phyloP scores from a whole-genome alignment of 2,329 filamentous ascomycete species.

The Leptoxyphium fumago region DNA sequence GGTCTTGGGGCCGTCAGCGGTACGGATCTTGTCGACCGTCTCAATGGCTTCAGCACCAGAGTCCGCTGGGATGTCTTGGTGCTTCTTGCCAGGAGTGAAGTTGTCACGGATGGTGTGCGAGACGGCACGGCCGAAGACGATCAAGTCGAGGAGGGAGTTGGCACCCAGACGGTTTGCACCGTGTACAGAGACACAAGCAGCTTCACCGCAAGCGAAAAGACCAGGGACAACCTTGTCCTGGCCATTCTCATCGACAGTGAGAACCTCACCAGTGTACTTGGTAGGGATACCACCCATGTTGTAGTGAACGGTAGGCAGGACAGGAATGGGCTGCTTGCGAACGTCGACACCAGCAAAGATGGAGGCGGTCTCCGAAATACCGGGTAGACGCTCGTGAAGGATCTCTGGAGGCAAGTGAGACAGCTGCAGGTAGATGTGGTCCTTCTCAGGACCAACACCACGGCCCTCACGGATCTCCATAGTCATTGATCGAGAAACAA shows the following conservation, averaged over 20 bases:
- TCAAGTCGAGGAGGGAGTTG: conserved; percentile 93
- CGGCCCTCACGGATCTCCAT: conserved; percentile 95
- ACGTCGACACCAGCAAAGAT: conserved; percentile 98
- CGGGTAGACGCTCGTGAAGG: conserved; percentile 87
- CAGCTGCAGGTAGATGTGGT: conserved; percentile 96
- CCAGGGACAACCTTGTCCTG: conserved; percentile 89
- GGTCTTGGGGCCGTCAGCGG: conserved; percentile 66
- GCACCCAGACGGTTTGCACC: conserved; percentile 95
- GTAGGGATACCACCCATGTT: conserved; percentile 99
- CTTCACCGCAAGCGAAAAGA: conserved; percentile 92
- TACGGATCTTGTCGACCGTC: conserved; percentile 74
- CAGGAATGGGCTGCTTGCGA: conserved; percentile 89
- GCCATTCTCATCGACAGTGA: conserved; percentile 73
- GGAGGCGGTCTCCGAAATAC: conserved; percentile 95
- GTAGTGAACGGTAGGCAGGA: conserved; percentile 95
- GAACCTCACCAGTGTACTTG: conserved; percentile 89
- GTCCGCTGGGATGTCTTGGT: conserved; percentile 67
- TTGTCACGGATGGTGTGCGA: conserved; percentile 95
- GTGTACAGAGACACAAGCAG: conserved; percentile 94
- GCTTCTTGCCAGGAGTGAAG: conserved; percentile 67
- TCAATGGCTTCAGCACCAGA: conserved; percentile 78
- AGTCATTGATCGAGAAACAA: conserved; percentile 95
- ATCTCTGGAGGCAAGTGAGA: conserved; percentile 87
- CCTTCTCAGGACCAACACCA: conserved; percentile 92
- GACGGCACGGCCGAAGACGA: conserved; percentile 95